Conservation (phyloP, 768 basidiomycete species). For the Cubamyces lactineus region DNA sequence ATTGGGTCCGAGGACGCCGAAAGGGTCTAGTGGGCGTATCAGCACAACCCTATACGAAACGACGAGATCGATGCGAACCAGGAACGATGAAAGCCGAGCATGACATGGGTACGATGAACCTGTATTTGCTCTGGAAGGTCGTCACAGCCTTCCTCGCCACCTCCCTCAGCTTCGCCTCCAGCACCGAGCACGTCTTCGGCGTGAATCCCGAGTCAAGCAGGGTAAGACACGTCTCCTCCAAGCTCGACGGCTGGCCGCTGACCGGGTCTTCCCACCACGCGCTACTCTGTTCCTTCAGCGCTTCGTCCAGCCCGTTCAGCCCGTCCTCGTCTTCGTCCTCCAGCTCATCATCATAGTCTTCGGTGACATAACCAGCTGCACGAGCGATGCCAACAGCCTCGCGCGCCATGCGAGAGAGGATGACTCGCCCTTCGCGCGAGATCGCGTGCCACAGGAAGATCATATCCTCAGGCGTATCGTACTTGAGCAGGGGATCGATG, state of each 20-base stretch:
- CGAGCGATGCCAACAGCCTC: slow-evolving; percentile 32
- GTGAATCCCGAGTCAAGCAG: slow-evolving; percentile 63
- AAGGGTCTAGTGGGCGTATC: background rate
- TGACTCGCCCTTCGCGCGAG: slow-evolving; percentile 27
- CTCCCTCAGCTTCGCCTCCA: slow-evolving; percentile 56
- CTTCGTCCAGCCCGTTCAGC: slow-evolving; percentile 21
- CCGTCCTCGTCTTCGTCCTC: slow-evolving; percentile 33
- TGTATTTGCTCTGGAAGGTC: slow-evolving; percentile 45
- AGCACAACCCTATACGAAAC: background rate
- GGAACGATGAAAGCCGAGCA: slow-evolving; percentile 66
- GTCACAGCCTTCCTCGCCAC: slow-evolving; percentile 50
- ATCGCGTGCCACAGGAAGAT: slow-evolving; percentile 31
- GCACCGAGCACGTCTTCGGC: slow-evolving; percentile 50
- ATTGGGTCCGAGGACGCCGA: background rate
- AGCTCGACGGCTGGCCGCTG: slow-evolving; percentile 59
- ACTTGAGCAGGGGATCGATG: slow-evolving; percentile 28
- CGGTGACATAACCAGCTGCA: slow-evolving; percentile 28
- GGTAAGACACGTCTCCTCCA: slow-evolving; percentile 63
- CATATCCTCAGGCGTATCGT: slow-evolving; percentile 21
- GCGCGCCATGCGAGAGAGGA: slow-evolving; percentile 30
- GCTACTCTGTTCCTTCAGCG: slow-evolving; percentile 45
- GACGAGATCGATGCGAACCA: slow-evolving; percentile 35
- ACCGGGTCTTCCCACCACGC: slow-evolving; percentile 74
- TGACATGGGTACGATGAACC: slow-evolving; percentile 59
- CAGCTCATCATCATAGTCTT: slow-evolving; percentile 26